phyloP scores from a whole-genome alignment of 2,329 filamentous ascomycete genomes.

The Curvularia lunata region DNA sequence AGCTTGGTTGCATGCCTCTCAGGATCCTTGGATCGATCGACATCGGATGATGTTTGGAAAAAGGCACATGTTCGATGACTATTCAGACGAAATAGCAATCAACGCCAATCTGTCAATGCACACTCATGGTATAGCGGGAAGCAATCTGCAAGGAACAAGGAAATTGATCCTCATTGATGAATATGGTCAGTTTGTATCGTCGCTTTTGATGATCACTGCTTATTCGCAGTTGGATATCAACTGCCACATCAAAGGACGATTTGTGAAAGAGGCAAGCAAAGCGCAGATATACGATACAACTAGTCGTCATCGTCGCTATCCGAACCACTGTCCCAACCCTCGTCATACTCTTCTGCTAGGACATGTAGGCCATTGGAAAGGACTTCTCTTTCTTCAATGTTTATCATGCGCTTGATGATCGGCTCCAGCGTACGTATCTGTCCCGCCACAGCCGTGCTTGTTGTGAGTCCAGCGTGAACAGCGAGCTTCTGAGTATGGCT shows the following conservation, averaged over 20 bases:
- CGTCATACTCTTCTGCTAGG: slow-evolving; percentile 86
- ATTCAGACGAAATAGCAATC: background rate
- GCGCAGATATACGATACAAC: background rate
- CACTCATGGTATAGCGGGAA: background rate
- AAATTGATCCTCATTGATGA: background rate
- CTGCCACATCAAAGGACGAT: background rate
- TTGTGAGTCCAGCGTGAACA: slow-evolving; percentile 66
- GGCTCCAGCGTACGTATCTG: slow-evolving; percentile 70
- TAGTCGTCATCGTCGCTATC: slow-evolving; percentile 70
- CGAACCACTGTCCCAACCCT: slow-evolving; percentile 78
- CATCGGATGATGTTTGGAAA: background rate
- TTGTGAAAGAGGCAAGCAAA: background rate
- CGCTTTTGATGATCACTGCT: background rate
- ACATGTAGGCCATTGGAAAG: slow-evolving; percentile 82
- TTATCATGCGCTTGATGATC: slow-evolving; percentile 67
- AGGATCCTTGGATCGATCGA: background rate
- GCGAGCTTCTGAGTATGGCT: slow-evolving; percentile 53
- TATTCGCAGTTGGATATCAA: background rate
- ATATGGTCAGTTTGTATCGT: background rate
- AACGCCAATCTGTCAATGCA: background rate
- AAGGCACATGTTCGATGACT: background rate
- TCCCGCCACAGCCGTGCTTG: slow-evolving; percentile 74
- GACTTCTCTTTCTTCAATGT: slow-evolving; percentile 79
- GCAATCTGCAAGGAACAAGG: background rate
- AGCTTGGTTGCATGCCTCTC: background rate